phyloP scores from a whole-genome alignment of 2,329 filamentous ascomycete species.

The Periconia sp. region DNA sequence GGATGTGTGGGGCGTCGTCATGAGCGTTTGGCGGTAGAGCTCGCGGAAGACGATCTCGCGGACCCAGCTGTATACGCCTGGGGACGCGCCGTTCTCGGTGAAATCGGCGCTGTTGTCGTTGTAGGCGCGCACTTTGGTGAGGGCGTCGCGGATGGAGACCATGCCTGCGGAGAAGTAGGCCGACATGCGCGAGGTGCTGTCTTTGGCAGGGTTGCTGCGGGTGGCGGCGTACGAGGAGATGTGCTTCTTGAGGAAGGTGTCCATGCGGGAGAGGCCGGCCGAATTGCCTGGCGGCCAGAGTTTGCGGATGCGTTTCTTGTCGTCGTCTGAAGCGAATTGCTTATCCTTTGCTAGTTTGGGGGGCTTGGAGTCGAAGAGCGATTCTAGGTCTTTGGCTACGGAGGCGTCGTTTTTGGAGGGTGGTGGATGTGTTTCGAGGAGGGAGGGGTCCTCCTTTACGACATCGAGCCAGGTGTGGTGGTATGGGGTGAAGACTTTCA shows the following conservation, averaged over 20 bases:
- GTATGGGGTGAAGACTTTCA: constrained; percentile 61
- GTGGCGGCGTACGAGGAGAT: constrained; percentile 49
- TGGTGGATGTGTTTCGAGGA: constrained; percentile 51
- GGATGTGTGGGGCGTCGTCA: constrained; percentile 54
- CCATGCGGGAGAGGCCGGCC: constrained; percentile 49
- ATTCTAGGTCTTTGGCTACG: constrained; percentile 33
- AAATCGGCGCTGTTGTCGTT: constrained; percentile 54
- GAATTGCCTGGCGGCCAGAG: constrained; percentile 55
- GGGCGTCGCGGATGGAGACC: constrained; percentile 54
- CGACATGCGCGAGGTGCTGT: constrained; percentile 51
- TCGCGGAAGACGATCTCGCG: constrained; percentile 60
- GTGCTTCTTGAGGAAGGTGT: constrained; percentile 51
- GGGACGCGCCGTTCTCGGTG: constrained; percentile 42
- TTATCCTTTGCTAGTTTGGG: constrained; percentile 50
- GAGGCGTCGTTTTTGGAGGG: constrained; percentile 48
- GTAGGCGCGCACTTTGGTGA: constrained; percentile 48
- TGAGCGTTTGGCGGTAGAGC: constrained; percentile 56
- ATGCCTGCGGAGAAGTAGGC: constrained; percentile 55
- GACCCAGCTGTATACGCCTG: constrained; percentile 54
- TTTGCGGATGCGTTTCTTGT: constrained; percentile 48
- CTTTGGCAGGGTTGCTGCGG: constrained; percentile 50
- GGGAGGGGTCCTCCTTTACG: constrained; percentile 49
- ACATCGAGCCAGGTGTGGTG: constrained; percentile 55
- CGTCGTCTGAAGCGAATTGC: constrained; percentile 46
- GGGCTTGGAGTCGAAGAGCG: constrained; percentile 38